A percentile compares a stretch with the other conserved stretches of the same genome.
These are phyloP conservation scores for Tetrahymena thermophila DNA, from an alignment of 73 alveolate genomes.

Conservation along the genomic window DNA sequence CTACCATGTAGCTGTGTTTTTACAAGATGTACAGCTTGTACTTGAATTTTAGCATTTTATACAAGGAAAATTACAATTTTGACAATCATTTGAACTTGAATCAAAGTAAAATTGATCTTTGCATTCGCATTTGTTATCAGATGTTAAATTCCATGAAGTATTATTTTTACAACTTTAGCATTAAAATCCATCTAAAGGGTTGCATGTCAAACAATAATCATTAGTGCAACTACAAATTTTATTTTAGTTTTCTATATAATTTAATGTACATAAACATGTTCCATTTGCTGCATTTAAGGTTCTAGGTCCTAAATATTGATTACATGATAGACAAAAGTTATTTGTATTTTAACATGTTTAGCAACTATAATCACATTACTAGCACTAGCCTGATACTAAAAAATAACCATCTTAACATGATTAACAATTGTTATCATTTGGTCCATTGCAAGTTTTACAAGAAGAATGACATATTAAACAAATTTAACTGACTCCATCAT, in stretches of 20 bases:
- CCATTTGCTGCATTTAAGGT: not conserved
- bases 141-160: not conserved
- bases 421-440: not conserved
- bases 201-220: too few species aligned
- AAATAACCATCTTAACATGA: not conserved
- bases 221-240: not conserved
- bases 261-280: not conserved
- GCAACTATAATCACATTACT: not conserved
- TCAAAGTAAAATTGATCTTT: too few species aligned
- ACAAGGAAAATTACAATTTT: too few species aligned
- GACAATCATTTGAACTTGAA: too few species aligned
- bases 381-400: not conserved
- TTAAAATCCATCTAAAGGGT: not conserved
- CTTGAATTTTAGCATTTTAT: too few species aligned
- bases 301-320: not conserved
- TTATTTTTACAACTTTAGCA: not conserved
- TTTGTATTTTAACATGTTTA: not conserved
- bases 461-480: not conserved
- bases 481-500: not conserved
- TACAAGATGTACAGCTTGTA: too few species aligned
- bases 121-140: not conserved
- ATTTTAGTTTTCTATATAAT: not conserved
- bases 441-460: not conserved
- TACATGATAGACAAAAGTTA: not conserved
- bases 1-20: too few species aligned